Evolutionary conservation across 768 basidiomycete genomes (phyloP).

Genomic region (Amanita pseudoporphyria): DNA sequence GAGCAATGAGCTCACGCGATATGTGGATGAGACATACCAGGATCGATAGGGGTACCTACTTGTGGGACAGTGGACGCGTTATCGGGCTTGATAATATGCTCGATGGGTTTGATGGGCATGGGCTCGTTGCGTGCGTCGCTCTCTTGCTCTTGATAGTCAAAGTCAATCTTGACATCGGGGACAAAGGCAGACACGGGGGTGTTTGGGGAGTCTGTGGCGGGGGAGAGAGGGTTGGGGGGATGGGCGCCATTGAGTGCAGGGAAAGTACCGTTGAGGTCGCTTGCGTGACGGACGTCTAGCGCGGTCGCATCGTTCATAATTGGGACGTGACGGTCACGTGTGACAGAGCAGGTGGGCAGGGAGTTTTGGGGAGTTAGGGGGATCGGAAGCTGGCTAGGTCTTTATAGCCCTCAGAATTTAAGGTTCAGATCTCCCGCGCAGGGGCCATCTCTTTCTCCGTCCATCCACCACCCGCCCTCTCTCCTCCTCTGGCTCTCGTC

Average conservation of each 20-base stretch:
- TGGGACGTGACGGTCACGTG: conserved; percentile 72
- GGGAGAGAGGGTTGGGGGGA: conserved; percentile 26
- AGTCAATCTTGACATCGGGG: conserved; percentile 53
- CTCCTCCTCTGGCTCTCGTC: conserved; percentile 13
- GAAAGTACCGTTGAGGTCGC: conserved; percentile 21
- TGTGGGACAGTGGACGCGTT: conserved; percentile 36
- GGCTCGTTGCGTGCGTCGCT: conserved; percentile 60
- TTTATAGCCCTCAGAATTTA: conserved; percentile 77
- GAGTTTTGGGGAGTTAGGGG: conserved; percentile 71
- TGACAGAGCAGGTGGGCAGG: conserved; percentile 41
- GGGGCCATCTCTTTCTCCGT: conserved; percentile 45
- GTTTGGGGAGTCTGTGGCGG: conserved; percentile 43
- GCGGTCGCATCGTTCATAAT: conserved; percentile 52
- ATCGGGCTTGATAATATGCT: conserved; percentile 28
- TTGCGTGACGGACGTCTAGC: conserved; percentile 26
- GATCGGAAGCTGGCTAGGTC: conserved; percentile 59
- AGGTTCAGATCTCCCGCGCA: conserved; percentile 80
- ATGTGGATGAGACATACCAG: conserved; percentile 31
- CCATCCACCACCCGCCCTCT: conserved; percentile 18
- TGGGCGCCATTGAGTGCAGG: conserved; percentile 20
- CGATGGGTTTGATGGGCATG: conserved; percentile 36
- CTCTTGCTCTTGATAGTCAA: conserved; percentile 53
- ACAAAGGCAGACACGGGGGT: conserved; percentile 47
- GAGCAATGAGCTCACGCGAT: conserved; percentile 11
- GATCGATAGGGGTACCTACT: conserved; percentile 34